Percentiles rank a stretch among this genome's conserved stretches.
Evolutionary conservation across 345 rosid species (phyloP).

Genomic region (Sonneratia caseolaris): DNA sequence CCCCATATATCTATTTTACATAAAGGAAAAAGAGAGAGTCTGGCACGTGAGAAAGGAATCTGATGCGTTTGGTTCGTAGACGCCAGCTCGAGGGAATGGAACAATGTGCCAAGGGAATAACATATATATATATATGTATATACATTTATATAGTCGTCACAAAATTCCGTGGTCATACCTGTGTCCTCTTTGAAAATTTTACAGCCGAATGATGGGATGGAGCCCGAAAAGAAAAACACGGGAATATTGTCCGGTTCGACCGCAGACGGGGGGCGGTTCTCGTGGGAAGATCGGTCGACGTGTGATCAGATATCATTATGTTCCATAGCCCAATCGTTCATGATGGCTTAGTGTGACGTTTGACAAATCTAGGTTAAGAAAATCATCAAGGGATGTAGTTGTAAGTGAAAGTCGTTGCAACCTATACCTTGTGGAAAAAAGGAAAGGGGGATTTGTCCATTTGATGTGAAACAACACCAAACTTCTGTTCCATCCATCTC

Average conservation of each 20-base stretch:
- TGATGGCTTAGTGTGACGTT: background rate
- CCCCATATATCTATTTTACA: background rate
- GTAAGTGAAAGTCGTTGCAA: background rate
- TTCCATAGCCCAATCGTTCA: background rate
- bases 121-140: too few relatives aligned
- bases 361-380: background rate
- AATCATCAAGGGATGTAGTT: background rate
- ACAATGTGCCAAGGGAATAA: background rate
- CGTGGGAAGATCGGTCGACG: background rate
- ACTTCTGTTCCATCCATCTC: background rate
- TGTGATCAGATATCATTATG: background rate
- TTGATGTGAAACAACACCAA: background rate
- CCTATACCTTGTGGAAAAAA: background rate
- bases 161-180: background rate
- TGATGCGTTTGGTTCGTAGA: background rate
- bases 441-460: background rate
- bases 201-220: too few relatives aligned
- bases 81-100: background rate
- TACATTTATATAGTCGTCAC: background rate
- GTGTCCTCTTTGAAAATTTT: too few relatives aligned
- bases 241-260: background rate
- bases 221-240: background rate
- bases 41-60: background rate
- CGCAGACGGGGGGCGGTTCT: background rate
- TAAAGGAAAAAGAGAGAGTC: background rate